Percentiles rank a stretch among this genome's conserved stretches.
phyloP scores from a whole-genome alignment of 805 yeast species.

The Diddensiella transvaalensis region DNA sequence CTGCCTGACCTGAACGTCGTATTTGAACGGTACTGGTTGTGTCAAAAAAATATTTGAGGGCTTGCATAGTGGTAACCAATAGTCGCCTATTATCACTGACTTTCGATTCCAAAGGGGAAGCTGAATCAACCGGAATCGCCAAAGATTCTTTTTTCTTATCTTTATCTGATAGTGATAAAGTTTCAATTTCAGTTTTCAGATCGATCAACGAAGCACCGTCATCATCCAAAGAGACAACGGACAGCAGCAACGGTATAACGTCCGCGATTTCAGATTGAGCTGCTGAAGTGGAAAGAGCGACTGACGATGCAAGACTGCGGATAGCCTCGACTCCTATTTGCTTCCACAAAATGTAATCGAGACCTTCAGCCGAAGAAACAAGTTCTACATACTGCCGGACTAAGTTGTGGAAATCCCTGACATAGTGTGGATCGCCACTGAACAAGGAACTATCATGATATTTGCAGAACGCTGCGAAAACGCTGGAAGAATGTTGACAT shows the following conservation, averaged over 20 bases:
- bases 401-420: constrained; percentile 42
- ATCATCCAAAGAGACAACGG: constrained; percentile 19
- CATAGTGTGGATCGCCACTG: constrained; percentile 60
- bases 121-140: background rate
- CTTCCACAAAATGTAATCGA: constrained; percentile 24
- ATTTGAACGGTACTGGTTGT: constrained; percentile 62
- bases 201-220: constrained; percentile 6
- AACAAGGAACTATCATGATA: constrained; percentile 60
- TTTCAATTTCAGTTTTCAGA: constrained; percentile 8
- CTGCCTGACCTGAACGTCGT: constrained; percentile 49
- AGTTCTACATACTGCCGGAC: constrained; percentile 23
- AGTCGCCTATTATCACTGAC: constrained; percentile 2
- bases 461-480: constrained; percentile 40
- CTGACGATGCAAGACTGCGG: constrained; percentile 35
- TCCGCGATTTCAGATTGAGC: constrained; percentile 28
- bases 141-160: background rate
- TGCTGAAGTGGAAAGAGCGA: constrained; percentile 28
- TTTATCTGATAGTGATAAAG: background rate
- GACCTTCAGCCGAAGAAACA: constrained; percentile 33
- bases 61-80: constrained; percentile 25
- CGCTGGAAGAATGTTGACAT: constrained; percentile 38
- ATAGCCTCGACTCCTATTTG: constrained; percentile 45
- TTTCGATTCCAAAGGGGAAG: background rate
- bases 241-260: constrained; percentile 27
- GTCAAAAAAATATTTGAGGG: constrained; percentile 60